phyloP scores from a whole-genome alignment of 2,329 filamentous ascomycete genomes.

The Exophiala oligosperma region DNA sequence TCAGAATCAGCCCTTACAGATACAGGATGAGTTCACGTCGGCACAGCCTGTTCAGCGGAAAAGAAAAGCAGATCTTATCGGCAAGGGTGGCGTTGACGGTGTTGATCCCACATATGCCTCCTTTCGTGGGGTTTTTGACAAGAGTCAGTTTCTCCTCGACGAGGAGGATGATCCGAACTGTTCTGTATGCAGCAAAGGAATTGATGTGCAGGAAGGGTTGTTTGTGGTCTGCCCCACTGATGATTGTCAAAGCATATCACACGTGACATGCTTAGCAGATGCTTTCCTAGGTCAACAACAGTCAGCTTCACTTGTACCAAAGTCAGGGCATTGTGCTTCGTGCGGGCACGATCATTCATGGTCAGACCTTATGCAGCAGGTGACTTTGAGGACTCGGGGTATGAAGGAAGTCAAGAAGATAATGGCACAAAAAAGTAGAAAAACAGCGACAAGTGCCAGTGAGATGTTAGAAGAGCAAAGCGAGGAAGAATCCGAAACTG shows the following conservation, averaged over 20 bases:
- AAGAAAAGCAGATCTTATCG: constrained; percentile 26
- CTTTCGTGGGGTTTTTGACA: constrained; percentile 53
- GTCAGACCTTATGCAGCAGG: constrained; percentile 77
- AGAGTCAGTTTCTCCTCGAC: constrained; percentile 47
- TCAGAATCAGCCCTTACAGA: constrained; percentile 17
- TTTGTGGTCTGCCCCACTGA: constrained; percentile 54
- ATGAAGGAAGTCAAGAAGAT: constrained; percentile 69
- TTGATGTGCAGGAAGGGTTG: constrained; percentile 42
- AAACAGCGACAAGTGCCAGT: constrained; percentile 34
- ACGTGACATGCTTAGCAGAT: constrained; percentile 57
- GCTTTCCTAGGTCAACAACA: constrained; percentile 49
- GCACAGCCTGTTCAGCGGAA: constrained; percentile 24
- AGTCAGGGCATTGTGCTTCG: constrained; percentile 67
- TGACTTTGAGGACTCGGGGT: constrained; percentile 72
- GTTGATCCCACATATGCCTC: constrained; percentile 56
- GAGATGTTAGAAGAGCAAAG: constrained; percentile 22
- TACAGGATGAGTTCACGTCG: constrained; percentile 28
- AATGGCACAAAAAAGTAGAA: constrained; percentile 54
- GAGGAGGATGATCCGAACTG: constrained; percentile 43
- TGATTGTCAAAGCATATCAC: constrained; percentile 51
- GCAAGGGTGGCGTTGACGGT: constrained; percentile 42
- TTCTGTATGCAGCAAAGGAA: constrained; percentile 47
- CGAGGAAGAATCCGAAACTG: constrained; percentile 21
- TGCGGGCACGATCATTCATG: constrained; percentile 67
- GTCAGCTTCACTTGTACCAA: constrained; percentile 59